Percentiles rank a stretch among this genome's conserved stretches.
phyloP scores from a whole-genome alignment of 352 stramenopile genomes.

The Globisporangium cederbergense region DNA sequence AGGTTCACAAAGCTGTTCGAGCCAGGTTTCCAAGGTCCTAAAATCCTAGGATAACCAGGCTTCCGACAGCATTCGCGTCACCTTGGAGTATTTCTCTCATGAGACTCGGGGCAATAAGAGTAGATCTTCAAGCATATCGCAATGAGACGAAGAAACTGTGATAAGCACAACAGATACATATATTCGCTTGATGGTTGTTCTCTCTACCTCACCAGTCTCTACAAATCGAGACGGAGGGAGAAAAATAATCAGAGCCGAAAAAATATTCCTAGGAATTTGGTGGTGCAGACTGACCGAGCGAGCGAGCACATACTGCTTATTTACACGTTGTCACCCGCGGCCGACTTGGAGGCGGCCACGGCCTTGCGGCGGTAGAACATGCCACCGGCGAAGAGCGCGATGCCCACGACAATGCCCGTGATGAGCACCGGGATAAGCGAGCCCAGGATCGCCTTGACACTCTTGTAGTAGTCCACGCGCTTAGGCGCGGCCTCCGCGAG shows the following conservation, averaged over 20 bases:
- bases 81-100: too few relatives aligned
- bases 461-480: constrained; percentile 52
- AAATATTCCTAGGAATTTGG: constrained; percentile 11
- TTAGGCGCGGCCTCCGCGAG: constrained; percentile 32
- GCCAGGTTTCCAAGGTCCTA: too few relatives aligned
- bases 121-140: not conserved
- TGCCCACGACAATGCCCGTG: constrained; percentile 45
- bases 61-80: too few relatives aligned
- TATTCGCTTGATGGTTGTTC: not conserved
- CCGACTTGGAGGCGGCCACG: constrained; percentile 14
- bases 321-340: constrained; percentile 16
- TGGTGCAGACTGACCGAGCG: not conserved
- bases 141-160: not conserved
- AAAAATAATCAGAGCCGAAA: not conserved
- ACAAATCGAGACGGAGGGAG: not conserved
- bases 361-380: constrained; percentile 43
- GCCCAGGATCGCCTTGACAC: constrained; percentile 35
- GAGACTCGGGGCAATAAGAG: too few relatives aligned
- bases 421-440: constrained; percentile 67
- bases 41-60: too few relatives aligned
- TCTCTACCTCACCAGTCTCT: not conserved
- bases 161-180: not conserved
- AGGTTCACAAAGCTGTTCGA: too few relatives aligned
- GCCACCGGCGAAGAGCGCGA: constrained; percentile 33
- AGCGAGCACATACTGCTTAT: not conserved